Percentiles rank a stretch among this genome's conserved stretches.
Evolutionary conservation across 2,329 filamentous ascomycete species (phyloP).

Genomic region (Elsinoe ampelina): DNA sequence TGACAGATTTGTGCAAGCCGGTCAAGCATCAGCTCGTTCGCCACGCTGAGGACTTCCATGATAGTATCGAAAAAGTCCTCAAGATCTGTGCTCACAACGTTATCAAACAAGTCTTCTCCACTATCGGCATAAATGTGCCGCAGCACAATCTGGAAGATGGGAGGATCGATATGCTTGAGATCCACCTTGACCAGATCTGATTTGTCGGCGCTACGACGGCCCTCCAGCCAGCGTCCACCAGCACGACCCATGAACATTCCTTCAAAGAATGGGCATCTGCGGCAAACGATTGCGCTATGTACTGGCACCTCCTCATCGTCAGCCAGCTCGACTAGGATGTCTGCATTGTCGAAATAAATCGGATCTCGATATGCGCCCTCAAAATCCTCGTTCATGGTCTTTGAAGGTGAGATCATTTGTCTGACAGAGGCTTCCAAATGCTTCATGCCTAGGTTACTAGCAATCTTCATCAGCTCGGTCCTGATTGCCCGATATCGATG

Average conservation of each 20-base stretch:
- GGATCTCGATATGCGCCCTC: slow-evolving; percentile 57
- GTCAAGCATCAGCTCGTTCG: slow-evolving; percentile 93
- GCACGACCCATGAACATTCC: slow-evolving; percentile 85
- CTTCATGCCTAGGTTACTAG: slow-evolving; percentile 58
- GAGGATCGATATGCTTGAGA: slow-evolving; percentile 65
- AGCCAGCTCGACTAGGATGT: slow-evolving; percentile 69
- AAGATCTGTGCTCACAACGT: slow-evolving; percentile 58
- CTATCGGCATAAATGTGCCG: slow-evolving; percentile 75
- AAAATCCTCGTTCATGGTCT: slow-evolving; percentile 60
- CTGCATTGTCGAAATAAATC: slow-evolving; percentile 66
- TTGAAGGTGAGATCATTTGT: slow-evolving; percentile 58
- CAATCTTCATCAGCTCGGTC: slow-evolving; percentile 78
- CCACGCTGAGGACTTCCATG: slow-evolving; percentile 78
- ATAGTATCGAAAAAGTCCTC: slow-evolving; percentile 85
- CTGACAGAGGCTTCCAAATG: slow-evolving; percentile 69
- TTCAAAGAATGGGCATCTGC: slow-evolving; percentile 85
- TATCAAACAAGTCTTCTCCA: slow-evolving; percentile 71
- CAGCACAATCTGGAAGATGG: slow-evolving; percentile 69
- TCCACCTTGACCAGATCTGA: slow-evolving; percentile 59
- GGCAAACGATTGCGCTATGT: slow-evolving; percentile 71
- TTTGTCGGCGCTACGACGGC: slow-evolving; percentile 48
- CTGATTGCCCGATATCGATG: slow-evolving; percentile 71
- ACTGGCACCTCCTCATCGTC: slow-evolving; percentile 58
- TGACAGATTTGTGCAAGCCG: slow-evolving; percentile 85
- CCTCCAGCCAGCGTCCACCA: slow-evolving; percentile 71